Evolutionary conservation across 805 yeast species (phyloP).

Genomic region (Jamesozyma lodderae): DNA sequence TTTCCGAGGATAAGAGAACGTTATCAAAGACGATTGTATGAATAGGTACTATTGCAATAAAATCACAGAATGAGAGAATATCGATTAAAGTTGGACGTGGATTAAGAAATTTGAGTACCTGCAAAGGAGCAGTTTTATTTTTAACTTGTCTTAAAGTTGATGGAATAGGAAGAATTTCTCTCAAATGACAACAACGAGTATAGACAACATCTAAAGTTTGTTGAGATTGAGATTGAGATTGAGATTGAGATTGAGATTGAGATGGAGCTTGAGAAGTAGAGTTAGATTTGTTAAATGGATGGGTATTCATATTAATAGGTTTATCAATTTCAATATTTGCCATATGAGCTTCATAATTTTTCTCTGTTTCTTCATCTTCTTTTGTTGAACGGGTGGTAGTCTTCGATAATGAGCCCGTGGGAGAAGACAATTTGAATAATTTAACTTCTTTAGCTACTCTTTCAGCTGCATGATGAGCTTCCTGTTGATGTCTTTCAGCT

Average conservation of each 20-base stretch:
- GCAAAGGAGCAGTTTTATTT: slow-evolving; percentile 67
- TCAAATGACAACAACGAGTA: slow-evolving; percentile 84
- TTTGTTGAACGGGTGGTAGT: neutral
- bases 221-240: neutral
- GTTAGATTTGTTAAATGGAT: slow-evolving; percentile 44
- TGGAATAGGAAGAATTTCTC: slow-evolving; percentile 88
- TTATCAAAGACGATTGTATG: slow-evolving; percentile 72
- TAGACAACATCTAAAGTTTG: slow-evolving; percentile 58
- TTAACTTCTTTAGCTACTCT: slow-evolving; percentile 60
- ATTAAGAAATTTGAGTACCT: slow-evolving; percentile 62
- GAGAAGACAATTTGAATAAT: slow-evolving; percentile 30
- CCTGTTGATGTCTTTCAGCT: slow-evolving; percentile 64
- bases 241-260: too few species aligned
- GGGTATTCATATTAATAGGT: slow-evolving; percentile 57
- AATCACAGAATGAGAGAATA: slow-evolving; percentile 80
- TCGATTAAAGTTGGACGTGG: slow-evolving; percentile 89
- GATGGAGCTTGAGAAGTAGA: too few species aligned
- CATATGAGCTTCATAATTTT: neutral
- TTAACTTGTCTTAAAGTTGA: slow-evolving; percentile 77
- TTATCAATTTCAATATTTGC: slow-evolving; percentile 44
- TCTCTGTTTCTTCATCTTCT: neutral
- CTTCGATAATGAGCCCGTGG: neutral
- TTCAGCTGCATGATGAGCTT: slow-evolving; percentile 65
- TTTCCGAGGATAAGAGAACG: slow-evolving; percentile 60
- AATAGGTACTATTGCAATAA: slow-evolving; percentile 76